Conservation (phyloP, 2,329 filamentous ascomycete species). For the Endocalyx cinctus region DNA sequence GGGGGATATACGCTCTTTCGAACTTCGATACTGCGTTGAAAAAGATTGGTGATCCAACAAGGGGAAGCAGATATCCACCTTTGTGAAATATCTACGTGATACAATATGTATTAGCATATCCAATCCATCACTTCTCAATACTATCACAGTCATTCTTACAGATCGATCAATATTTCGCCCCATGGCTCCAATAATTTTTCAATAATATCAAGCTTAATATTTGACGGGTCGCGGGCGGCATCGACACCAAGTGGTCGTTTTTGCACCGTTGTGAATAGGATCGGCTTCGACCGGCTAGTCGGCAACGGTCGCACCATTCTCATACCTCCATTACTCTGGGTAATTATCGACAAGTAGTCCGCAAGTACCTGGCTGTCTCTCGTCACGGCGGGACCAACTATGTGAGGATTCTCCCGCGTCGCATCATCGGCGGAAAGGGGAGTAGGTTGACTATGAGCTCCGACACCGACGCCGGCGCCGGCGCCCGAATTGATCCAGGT, state of each 20-base stretch:
- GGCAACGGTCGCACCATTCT: slow-evolving; percentile 20
- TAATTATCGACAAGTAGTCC: slow-evolving; percentile 47
- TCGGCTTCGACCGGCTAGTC: slow-evolving; percentile 23
- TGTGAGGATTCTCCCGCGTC: slow-evolving; percentile 40
- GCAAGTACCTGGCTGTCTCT: slow-evolving; percentile 57
- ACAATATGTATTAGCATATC: too few relatives aligned
- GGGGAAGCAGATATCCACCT: slow-evolving; percentile 57
- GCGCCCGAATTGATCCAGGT: too few relatives aligned
- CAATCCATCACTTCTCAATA: too few relatives aligned
- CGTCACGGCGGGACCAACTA: slow-evolving; percentile 55
- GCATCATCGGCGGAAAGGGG: slow-evolving; percentile 28
- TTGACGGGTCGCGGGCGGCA: slow-evolving; percentile 32
- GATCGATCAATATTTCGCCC: slow-evolving; percentile 42
- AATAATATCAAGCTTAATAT: slow-evolving; percentile 48
- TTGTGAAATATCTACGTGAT: slow-evolving; percentile 53
- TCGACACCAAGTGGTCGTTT: slow-evolving; percentile 40
- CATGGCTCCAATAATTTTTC: slow-evolving; percentile 56
- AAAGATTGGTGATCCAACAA: slow-evolving; percentile 54
- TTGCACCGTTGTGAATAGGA: slow-evolving; percentile 43
- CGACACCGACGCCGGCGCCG: slow-evolving; percentile 20
- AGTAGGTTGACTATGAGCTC: slow-evolving; percentile 12
- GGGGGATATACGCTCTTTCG: slow-evolving; percentile 47
- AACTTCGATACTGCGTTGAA: slow-evolving; percentile 39
- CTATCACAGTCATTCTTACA: too few relatives aligned
- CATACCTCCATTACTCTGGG: slow-evolving; percentile 13